These are phyloP conservation scores for Penicillium mononematosum DNA, from an alignment of 495 filamentous ascomycete species.

Conservation along the genomic window DNA sequence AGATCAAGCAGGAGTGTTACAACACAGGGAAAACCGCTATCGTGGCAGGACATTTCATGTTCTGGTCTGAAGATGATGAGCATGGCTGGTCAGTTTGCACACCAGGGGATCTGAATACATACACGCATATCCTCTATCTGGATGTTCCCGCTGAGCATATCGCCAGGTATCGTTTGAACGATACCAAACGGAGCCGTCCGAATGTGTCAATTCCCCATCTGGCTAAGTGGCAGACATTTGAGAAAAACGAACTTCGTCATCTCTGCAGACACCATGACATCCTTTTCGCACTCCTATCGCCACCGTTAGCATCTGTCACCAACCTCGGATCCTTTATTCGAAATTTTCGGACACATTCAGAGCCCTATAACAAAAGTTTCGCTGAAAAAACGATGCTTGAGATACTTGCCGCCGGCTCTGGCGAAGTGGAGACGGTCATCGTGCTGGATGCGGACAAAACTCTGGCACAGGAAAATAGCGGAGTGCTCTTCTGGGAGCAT, in stretches of 20 bases:
- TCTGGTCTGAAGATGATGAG: constrained; percentile 50
- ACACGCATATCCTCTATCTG: constrained; percentile 63
- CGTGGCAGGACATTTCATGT: constrained; percentile 62
- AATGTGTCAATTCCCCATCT: constrained; percentile 42
- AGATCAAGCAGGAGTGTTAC: constrained; percentile 42
- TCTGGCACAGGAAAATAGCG: constrained; percentile 54
- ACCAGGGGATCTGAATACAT: constrained; percentile 46
- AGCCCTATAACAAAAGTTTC: constrained; percentile 39
- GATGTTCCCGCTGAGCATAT: constrained; percentile 41
- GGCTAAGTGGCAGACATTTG: constrained; percentile 51
- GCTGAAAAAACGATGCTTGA: constrained; percentile 44
- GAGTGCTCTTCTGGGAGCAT: constrained; percentile 52
- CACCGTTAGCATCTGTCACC: constrained; percentile 5
- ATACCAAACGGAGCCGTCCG: constrained; percentile 41
- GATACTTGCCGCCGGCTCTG: constrained; percentile 17
- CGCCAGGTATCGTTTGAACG: constrained; percentile 33
- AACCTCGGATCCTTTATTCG: constrained; percentile 30
- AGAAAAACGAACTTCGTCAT: constrained; percentile 48
- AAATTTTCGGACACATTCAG: constrained; percentile 43
- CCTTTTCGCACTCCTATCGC: constrained; percentile 39
- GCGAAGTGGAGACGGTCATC: constrained; percentile 45
- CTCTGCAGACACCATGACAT: constrained; percentile 50
- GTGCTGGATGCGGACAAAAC: constrained; percentile 62
- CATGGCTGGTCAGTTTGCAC: constrained; percentile 40
- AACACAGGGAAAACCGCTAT: constrained; percentile 41